phyloP scores from a whole-genome alignment of 257 asterid species.

The Penstemon barbatus region DNA sequence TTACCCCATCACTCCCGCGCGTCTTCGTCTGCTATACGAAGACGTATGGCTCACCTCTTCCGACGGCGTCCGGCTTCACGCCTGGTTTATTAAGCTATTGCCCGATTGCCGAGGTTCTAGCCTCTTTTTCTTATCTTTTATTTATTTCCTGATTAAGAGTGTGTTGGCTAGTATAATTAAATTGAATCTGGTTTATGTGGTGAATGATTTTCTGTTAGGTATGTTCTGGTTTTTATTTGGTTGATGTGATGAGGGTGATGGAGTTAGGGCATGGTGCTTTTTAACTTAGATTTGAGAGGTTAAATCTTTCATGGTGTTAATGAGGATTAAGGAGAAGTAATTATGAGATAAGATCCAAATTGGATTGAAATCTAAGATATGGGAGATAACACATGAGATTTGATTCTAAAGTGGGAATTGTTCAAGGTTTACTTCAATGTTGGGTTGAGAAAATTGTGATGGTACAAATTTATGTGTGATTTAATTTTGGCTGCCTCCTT shows the following conservation, averaged over 20 bases:
- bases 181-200: background rate
- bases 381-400: background rate
- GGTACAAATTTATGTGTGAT: background rate
- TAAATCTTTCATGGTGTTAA: background rate
- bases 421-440: background rate
- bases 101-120: slow-evolving; percentile 72
- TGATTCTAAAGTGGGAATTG: background rate
- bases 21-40: slow-evolving; percentile 76
- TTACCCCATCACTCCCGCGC: slow-evolving; percentile 88
- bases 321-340: background rate
- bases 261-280: background rate
- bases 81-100: slow-evolving; percentile 86
- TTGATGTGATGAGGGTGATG: slow-evolving; percentile 12
- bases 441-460: slow-evolving; percentile 6
- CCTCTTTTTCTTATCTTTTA: background rate
- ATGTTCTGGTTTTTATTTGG: slow-evolving; percentile 11
- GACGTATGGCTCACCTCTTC: slow-evolving; percentile 98
- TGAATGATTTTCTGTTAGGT: background rate
- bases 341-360: background rate
- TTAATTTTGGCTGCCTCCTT: background rate
- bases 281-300: slow-evolving; percentile 13
- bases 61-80: slow-evolving; percentile 95
- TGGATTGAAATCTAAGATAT: background rate
- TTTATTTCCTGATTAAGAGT: slow-evolving; percentile 15
- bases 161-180: background rate